Evolutionary conservation across 2,329 filamentous ascomycete species (phyloP).

Genomic region (Sordariomycetes sp.): DNA sequence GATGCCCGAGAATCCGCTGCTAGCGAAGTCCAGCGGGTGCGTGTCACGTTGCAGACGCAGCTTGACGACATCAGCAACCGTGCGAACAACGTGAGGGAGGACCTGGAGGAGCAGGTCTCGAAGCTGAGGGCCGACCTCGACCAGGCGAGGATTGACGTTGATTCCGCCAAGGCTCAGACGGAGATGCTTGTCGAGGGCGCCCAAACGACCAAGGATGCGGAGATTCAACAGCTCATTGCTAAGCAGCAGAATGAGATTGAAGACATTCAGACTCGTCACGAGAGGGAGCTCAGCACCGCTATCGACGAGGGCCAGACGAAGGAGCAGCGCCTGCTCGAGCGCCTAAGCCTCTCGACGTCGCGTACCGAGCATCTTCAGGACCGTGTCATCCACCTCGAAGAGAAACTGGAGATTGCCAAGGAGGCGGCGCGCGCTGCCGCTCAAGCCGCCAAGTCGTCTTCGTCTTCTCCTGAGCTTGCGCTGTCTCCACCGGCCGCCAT

Average conservation of each 20-base stretch:
- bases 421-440: conserved; percentile 75
- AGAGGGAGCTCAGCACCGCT: conserved; percentile 57
- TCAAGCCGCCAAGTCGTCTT: conserved; percentile 53
- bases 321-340: conserved; percentile 69
- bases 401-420: conserved; percentile 82
- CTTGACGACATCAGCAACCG: conserved; percentile 75
- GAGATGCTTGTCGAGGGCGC: conserved; percentile 79
- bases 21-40: conserved; percentile 69
- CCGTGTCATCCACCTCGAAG: conserved; percentile 71
- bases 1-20: conserved; percentile 71
- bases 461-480: conserved; percentile 19
- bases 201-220: conserved; percentile 50
- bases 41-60: conserved; percentile 66
- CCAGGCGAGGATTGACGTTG: conserved; percentile 62
- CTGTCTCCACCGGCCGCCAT: conserved; percentile 13
- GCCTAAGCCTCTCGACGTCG: conserved; percentile 67
- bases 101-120: conserved; percentile 67
- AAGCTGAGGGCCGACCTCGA: conserved; percentile 66
- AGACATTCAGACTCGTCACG: conserved; percentile 63
- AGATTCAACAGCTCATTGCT: conserved; percentile 33
- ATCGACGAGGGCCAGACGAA: conserved; percentile 71
- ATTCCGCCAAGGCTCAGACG: conserved; percentile 67
- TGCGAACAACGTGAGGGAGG: conserved; percentile 68
- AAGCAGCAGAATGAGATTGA: conserved; percentile 59
- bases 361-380: conserved; percentile 81